Percentiles rank a stretch among this genome's conserved stretches.
phyloP scores from a whole-genome alignment of 257 asterid genomes.

The Solanum tacnaense region DNA sequence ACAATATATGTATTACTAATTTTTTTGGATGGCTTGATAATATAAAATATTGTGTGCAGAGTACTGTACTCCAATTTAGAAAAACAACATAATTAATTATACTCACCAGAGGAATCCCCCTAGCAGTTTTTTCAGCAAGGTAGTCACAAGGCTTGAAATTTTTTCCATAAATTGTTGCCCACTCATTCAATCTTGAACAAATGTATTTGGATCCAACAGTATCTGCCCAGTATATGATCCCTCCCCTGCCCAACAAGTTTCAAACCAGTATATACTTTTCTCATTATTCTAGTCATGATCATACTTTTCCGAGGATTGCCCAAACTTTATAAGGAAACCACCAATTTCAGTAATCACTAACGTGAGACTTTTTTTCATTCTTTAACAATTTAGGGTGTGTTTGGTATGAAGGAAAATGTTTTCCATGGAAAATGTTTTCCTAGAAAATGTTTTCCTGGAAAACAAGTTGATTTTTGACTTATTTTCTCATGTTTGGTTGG shows the following conservation, averaged over 20 bases:
- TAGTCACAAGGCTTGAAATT: slow-evolving; percentile 85
- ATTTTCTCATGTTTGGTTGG: too few relatives aligned
- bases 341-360: background rate
- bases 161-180: slow-evolving; percentile 61
- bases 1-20: background rate
- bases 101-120: slow-evolving; percentile 81
- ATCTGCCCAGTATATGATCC: slow-evolving; percentile 90
- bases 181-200: slow-evolving; percentile 65
- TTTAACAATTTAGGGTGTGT: background rate
- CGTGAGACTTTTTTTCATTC: background rate
- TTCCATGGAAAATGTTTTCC: too few relatives aligned
- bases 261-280: background rate
- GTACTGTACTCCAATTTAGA: background rate
- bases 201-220: slow-evolving; percentile 81
- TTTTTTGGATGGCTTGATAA: background rate
- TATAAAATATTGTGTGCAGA: background rate
- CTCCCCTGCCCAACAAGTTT: slow-evolving; percentile 58
- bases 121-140: slow-evolving; percentile 71
- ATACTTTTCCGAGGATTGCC: background rate
- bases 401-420: too few relatives aligned
- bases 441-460: too few relatives aligned
- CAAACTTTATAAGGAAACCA: background rate
- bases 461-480: too few relatives aligned
- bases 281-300: background rate
- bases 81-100: background rate